These are phyloP conservation scores for Gnomoniopsis smithogilvyi DNA, from an alignment of 2,329 filamentous ascomycete genomes.

Conservation along the genomic window DNA sequence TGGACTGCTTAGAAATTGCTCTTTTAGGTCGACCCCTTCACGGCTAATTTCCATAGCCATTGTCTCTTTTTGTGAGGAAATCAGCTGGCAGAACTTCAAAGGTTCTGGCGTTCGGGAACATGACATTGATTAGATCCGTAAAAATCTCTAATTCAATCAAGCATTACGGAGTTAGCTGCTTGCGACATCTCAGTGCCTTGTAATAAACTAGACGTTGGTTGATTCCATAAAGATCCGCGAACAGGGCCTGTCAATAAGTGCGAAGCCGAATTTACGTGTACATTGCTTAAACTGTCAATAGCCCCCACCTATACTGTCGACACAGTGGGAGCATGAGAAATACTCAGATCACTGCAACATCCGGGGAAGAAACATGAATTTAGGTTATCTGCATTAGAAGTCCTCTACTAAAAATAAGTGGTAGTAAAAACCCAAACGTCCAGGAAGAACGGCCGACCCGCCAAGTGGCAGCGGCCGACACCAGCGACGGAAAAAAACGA, in stretches of 20 bases:
- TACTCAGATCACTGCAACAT: background rate
- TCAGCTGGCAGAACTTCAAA: background rate
- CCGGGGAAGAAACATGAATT: slow-evolving; percentile 31
- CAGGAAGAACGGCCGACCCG: slow-evolving; percentile 14
- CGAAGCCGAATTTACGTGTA: too few species aligned
- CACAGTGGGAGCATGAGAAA: too few species aligned
- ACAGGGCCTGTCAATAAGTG: too few species aligned
- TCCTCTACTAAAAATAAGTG: slow-evolving; percentile 49
- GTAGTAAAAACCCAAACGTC: slow-evolving; percentile 35
- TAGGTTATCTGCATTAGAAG: slow-evolving; percentile 63
- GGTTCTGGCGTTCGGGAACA: background rate
- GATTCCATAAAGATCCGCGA: too few species aligned
- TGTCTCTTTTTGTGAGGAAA: background rate
- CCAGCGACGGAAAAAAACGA: slow-evolving; percentile 27
- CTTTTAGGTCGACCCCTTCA: background rate
- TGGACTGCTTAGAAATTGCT: too few species aligned
- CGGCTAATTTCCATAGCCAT: background rate
- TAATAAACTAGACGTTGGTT: too few species aligned
- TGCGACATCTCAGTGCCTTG: too few species aligned
- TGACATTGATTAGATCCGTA: background rate
- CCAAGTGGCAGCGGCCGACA: slow-evolving; percentile 9
- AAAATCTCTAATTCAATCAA: too few species aligned
- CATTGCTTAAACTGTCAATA: too few species aligned
- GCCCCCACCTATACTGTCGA: too few species aligned
- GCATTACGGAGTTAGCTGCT: too few species aligned